Evolutionary conservation across 768 basidiomycete genomes (phyloP).

Genomic region (Butyriboletus loyo): DNA sequence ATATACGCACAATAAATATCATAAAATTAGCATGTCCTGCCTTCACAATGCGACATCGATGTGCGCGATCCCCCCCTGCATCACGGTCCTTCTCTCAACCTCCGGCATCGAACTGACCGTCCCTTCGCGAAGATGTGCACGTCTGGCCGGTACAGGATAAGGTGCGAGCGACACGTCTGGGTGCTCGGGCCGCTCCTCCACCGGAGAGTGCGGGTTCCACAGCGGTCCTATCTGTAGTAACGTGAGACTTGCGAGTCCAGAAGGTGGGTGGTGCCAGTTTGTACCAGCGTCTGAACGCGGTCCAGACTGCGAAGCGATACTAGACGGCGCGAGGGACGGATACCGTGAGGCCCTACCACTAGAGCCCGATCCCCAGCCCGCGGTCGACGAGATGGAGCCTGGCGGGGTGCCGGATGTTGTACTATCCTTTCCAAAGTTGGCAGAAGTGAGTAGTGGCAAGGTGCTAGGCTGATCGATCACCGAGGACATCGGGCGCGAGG

Average conservation of each 20-base stretch:
- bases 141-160: background rate
- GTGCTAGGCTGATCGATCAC: background rate
- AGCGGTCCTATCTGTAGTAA: constrained; percentile 11
- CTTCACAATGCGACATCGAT: constrained; percentile 26
- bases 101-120: constrained; percentile 19
- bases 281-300: constrained; percentile 10
- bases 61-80: constrained; percentile 22
- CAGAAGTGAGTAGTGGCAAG: constrained; percentile 26
- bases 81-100: constrained; percentile 19
- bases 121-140: constrained; percentile 22
- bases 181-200: constrained; percentile 6
- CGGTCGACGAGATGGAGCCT: constrained; percentile 17
- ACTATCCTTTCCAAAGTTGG: constrained; percentile 23
- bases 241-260: constrained; percentile 21
- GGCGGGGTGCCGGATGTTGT: constrained; percentile 11
- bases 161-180: background rate
- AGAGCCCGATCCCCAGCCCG: constrained; percentile 11
- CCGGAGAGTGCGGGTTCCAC: constrained; percentile 24
- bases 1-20: constrained; percentile 9
- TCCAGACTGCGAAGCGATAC: constrained; percentile 3
- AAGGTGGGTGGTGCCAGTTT: constrained; percentile 26
- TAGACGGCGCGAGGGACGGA: constrained; percentile 27
- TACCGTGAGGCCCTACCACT: constrained; percentile 24
- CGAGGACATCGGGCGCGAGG: constrained; percentile 7
- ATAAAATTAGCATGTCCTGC: constrained; percentile 12